Base-by-base conservation (phyloP, 805 yeast species). In the Metschnikowia cubensis region DNA sequence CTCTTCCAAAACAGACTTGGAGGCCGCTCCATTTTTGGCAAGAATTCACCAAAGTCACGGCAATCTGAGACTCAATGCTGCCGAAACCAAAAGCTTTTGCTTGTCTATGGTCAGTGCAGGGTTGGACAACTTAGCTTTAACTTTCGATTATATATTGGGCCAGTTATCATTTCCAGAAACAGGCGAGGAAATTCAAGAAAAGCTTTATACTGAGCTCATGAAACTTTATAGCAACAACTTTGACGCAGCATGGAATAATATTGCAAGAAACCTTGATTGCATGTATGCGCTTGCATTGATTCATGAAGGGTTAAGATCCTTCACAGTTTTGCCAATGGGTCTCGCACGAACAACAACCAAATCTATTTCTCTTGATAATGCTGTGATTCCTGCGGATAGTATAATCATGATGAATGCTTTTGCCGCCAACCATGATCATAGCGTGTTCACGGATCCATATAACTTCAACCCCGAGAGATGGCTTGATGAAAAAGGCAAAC, bases 21-120 rank as follows among this genome's bases (percentile, higher is more conserved):
- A 20, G 13, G 8, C 4, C 8, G 10, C 10, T 6, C 45, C 45
- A 10, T 33, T 42, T 15, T 42, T 42, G 15, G n/a, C 21, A 10
- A 42, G 15, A 42, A 33, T 42, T n/a, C 17, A 42, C n/a, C 13
- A 48, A 40, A 29, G 39, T 66, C 18, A 63, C 61, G 45, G 67
- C 64, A 42, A 58, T 59, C 22, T 22, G 44, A n/a, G 56, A 55
- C n/a, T 68, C 71, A 38, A 59, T 76, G 18, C 65, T 70, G n/a
- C 71, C 7, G 88, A 84, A 58, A 60, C 82, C 44, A 70, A 71
- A 41, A 80, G 87, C 41, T 74, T 84, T 5, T 85, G 91, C 59
- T 68, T 86, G 37, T 83, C 91, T 0, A 81, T 85, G 85, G 84
- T 86, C 0, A 83, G 89, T 56, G 94, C 91, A 7, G 94, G 94